Evolutionary conservation across 192 early-diverging fungal species (phyloP), one percentile per base, ranked within the genome.

Genomic region (Coemansia sp.): DNA sequence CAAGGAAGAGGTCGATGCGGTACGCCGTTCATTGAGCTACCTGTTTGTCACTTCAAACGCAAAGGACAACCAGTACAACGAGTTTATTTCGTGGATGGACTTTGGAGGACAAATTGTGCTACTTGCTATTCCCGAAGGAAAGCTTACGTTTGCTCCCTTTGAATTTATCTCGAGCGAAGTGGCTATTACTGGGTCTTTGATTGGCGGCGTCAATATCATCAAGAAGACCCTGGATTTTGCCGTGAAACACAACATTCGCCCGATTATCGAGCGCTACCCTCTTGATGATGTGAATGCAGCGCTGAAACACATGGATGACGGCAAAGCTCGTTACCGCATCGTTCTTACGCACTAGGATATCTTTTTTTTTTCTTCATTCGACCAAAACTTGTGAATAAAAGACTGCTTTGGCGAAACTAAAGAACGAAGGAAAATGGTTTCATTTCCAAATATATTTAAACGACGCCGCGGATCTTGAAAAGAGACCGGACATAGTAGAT

Each of bases 151-250:
- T 40, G 66, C 73, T 15, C 65, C 68, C 0, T 57, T 36, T n/a
- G 56, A 63, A 29, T 60, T 89, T 22, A 71, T 86, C 25, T 25
- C n/a, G 13, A 71, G 71, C 32, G 63, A 79, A 59, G 73, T 83
- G 11, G 68, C 70, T 32, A 73, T 88, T n/a, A 78, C 72, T n/a
- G 91, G 90, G 0, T 88, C 87, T 20, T 50, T 89, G 64, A 85
- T 91, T 29, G 90, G 87, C 55, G 80, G 86, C 13, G 65, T 86
- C 50, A 66, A 84, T 41, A 77, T 87, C 9, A 71, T 90, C 43
- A 74, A 79, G 25, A 71, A 85, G 61, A 91, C 89, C 81, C 71
- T 92, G 1, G 81, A 90, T 33, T 87, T 91, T 67, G 88, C 89
- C 2, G 83, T 85, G 32, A 66, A 88, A 68, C 84, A 89, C 66